Evolutionary conservation across 2,329 filamentous ascomycete genomes (phyloP).

Genomic region (Rugonectria rugulosa): DNA sequence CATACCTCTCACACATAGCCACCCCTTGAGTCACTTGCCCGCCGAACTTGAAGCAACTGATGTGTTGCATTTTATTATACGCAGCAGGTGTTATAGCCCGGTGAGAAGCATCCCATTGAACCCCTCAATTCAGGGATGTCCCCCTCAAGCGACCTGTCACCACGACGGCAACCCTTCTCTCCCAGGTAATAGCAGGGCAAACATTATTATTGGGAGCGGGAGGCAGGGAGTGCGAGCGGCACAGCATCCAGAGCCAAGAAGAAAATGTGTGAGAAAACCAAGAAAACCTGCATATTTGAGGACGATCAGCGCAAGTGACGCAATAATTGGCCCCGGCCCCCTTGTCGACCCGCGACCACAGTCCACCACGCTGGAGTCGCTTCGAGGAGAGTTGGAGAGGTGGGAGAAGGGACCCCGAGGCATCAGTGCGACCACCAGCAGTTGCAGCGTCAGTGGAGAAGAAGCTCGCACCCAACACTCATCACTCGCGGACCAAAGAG

Average conservation of each 20-base stretch:
- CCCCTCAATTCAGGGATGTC: conserved; percentile 7
- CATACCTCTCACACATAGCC: neutral
- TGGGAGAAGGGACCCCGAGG: conserved; percentile 12
- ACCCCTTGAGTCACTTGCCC: no score
- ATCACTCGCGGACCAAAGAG: conserved; percentile 12
- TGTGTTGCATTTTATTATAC: neutral
- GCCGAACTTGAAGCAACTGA: neutral
- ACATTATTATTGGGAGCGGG: neutral
- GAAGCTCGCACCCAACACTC: neutral
- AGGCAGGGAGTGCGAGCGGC: conserved; percentile 2
- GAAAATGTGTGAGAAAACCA: conserved; percentile 32
- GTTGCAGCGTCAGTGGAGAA: neutral
- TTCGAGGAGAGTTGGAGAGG: conserved; percentile 17
- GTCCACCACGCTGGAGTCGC: conserved; percentile 25
- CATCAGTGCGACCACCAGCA: no score
- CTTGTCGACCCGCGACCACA: neutral
- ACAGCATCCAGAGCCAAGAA: conserved; percentile 23
- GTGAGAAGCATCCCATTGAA: neutral
- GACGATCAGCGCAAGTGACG: conserved; percentile 43
- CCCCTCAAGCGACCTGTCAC: conserved; percentile 1
- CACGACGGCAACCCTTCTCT: conserved; percentile 6
- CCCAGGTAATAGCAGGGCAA: no score
- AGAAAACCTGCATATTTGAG: conserved; percentile 36
- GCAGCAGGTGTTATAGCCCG: neutral
- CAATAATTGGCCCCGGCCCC: conserved; percentile 36